Evolutionary conservation across 2,329 filamentous ascomycete genomes (phyloP).

Genomic region (Sclerotinia subarctica): DNA sequence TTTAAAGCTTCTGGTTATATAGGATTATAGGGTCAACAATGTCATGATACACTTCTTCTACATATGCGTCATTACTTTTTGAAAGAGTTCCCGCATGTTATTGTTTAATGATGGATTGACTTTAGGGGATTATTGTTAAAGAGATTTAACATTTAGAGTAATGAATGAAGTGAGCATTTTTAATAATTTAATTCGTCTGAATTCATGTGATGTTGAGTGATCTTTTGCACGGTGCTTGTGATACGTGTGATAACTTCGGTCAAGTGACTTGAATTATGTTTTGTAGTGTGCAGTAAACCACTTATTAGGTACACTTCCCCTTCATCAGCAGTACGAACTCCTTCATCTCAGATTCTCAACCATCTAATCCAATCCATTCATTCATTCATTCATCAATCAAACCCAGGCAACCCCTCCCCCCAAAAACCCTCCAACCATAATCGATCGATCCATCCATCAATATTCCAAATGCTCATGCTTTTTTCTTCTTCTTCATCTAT

Average conservation of each 20-base stretch:
- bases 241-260: background rate
- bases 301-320: background rate
- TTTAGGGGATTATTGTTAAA: background rate
- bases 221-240: background rate
- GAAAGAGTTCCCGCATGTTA: background rate
- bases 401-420: no score
- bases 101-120: background rate
- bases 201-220: background rate
- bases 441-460: no score
- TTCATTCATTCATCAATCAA: no score
- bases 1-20: constrained; percentile 15
- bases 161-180: background rate
- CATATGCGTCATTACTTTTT: background rate
- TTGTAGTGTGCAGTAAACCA: background rate
- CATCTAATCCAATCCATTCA: background rate
- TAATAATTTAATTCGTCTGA: background rate
- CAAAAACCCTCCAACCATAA: no score
- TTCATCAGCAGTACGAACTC: no score
- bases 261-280: background rate
- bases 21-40: constrained; percentile 12
- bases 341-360: background rate
- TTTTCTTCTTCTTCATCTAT: no score
- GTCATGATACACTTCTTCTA: constrained; percentile 15
- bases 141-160: background rate
- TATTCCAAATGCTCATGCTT: no score